Base-by-base conservation (phyloP, 345 rosid genomes). In the Citrus unshiu region DNA sequence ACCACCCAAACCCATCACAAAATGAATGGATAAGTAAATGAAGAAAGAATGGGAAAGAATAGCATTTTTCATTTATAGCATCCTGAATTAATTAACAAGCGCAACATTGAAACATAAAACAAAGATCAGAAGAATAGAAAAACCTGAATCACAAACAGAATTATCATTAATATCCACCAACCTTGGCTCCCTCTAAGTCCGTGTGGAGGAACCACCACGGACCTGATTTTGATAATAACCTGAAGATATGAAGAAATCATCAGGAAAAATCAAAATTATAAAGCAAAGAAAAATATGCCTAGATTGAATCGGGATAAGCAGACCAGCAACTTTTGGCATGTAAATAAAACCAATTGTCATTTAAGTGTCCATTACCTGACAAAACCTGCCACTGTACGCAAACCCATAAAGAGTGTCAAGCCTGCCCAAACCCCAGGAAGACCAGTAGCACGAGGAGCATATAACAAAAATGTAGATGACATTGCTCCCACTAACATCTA, bases 161-260 rank as follows among this genome's bases (percentile, higher is more conserved):
- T 22, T 34, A 60, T 35, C 43, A 64, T 65, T 75, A 51, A 70
- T 32, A 73, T 65, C 74, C 69, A 51, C 87, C 76, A 63, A 86
- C 82, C 89, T 85, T 78, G 21, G 78, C 59, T 69, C 68, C 82
- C 70, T 84, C 84, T 3, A 81, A 46, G 77, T 89, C 90, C 51
- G 40, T 76, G 81, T 93, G 97, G 88, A 95, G 70, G 90, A 93
- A 93, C 98, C 98, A 92, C 98, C 99, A 95, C 37, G 99, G 98
- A 72, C 99, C 99, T 29, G 86, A 82, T 85, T 78, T 91, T 43
- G 91, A 89, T 74, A 81, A 79, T 75, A 92, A 79, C 81, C 98
- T 95, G 85, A 4, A 81, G 68, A 78, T 70, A 64, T 51, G 60
- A 72, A 73, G 64, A 76, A 66, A 68, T 39, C 73, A 70, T 25